phyloP scores from a whole-genome alignment of 2,329 filamentous ascomycete genomes.

The Botrytis hyacinthi region DNA sequence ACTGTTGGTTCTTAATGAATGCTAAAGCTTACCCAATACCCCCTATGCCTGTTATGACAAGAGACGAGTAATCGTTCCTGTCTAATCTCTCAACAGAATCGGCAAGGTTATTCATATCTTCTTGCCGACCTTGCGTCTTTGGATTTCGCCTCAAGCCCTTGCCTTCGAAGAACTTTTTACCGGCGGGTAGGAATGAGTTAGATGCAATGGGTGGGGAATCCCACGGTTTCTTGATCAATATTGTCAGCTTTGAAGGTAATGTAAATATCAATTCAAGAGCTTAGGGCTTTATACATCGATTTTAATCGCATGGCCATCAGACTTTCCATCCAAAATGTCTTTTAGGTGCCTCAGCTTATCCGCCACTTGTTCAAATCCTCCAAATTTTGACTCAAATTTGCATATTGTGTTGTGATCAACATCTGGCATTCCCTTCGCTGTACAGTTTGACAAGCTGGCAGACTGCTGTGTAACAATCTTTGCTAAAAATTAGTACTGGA shows the following conservation, averaged over 20 bases:
- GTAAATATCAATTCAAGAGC: neutral
- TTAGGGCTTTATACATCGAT: neutral
- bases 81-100: neutral
- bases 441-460: neutral
- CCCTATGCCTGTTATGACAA: neutral
- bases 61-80: neutral
- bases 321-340: neutral
- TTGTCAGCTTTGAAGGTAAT: neutral
- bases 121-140: neutral
- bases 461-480: constrained; percentile 2
- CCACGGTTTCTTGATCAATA: neutral
- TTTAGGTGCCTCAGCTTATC: neutral
- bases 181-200: neutral
- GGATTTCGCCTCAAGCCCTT: neutral
- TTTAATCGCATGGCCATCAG: neutral
- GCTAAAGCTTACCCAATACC: constrained; percentile 7
- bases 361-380: neutral
- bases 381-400: constrained; percentile 4
- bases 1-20: neutral
- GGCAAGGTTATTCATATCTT: neutral
- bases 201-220: neutral
- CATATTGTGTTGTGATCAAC: constrained; percentile 7
- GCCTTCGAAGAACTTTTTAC: constrained; percentile 2
- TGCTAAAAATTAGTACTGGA: neutral
- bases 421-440: neutral